phyloP scores from a whole-genome alignment of 129 eudicot species.

The Sambucus nigra region DNA sequence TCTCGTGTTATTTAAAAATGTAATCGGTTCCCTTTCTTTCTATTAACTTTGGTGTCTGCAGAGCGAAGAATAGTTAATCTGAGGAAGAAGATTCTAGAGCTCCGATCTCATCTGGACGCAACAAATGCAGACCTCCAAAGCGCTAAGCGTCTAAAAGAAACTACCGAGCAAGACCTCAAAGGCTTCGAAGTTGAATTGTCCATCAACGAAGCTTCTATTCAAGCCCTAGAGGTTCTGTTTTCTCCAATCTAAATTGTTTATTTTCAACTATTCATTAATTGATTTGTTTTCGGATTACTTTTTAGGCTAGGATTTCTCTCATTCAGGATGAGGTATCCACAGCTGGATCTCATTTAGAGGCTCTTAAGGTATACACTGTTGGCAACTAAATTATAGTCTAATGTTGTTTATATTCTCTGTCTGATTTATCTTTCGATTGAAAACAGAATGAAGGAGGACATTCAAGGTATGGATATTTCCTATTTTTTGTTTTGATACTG shows the following conservation, averaged over 20 bases:
- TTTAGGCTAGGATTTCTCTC: conserved; percentile 49
- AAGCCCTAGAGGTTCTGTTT: conserved; percentile 54
- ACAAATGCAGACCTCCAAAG: conserved; percentile 45
- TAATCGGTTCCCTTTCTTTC: conserved; percentile 3
- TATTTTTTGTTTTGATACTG: background rate
- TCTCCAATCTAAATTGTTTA: background rate
- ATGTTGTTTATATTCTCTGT: conserved; percentile 8
- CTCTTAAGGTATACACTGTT: conserved; percentile 44
- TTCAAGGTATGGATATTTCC: conserved; percentile 39
- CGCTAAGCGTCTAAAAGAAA: conserved; percentile 46
- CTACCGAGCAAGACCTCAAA: conserved; percentile 54
- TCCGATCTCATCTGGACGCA: conserved; percentile 31
- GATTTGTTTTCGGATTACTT: conserved; percentile 9
- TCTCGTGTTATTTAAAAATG: background rate
- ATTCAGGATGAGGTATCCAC: conserved; percentile 49
- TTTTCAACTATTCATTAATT: background rate
- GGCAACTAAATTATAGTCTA: conserved; percentile 9
- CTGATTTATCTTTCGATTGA: conserved; percentile 3
- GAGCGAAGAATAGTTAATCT: conserved; percentile 57
- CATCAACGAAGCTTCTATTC: conserved; percentile 54
- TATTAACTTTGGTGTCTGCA: conserved; percentile 12
- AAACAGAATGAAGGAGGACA: conserved; percentile 46
- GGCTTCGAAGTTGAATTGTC: conserved; percentile 73
- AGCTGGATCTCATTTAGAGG: conserved; percentile 42
- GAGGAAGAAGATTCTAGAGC: conserved; percentile 46